phyloP scores from a whole-genome alignment of 257 asterid genomes.

The Scutellaria baicalensis region DNA sequence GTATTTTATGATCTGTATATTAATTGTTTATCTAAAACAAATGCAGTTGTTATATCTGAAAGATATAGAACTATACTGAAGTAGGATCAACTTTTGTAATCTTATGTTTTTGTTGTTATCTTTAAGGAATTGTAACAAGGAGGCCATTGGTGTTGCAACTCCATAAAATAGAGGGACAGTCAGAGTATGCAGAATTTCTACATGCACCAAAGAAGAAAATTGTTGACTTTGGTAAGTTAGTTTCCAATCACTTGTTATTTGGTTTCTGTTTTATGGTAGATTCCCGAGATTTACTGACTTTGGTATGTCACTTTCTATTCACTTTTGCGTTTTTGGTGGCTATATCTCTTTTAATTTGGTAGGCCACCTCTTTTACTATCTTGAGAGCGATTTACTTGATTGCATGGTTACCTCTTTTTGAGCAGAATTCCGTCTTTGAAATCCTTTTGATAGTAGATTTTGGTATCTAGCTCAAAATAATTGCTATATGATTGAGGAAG shows the following conservation, averaged over 20 bases:
- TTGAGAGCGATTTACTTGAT: not conserved
- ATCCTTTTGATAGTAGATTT: not conserved
- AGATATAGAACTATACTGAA: not conserved
- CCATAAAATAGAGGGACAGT: conserved; percentile 74
- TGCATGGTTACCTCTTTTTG: not conserved
- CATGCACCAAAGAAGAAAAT: conserved; percentile 77
- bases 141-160: conserved; percentile 97
- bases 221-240: conserved; percentile 62
- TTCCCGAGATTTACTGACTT: not conserved
- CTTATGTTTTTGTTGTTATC: conserved; percentile 1
- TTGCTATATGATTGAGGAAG: not conserved
- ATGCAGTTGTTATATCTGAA: not conserved
- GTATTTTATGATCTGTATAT: not conserved
- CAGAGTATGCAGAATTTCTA: conserved; percentile 92
- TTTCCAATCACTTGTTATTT: not conserved
- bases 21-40: not conserved
- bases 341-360: not conserved
- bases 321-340: not conserved
- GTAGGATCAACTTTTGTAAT: not conserved
- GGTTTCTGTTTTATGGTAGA: not conserved
- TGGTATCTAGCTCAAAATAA: not conserved
- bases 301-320: not conserved
- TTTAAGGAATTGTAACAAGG: conserved; percentile 88
- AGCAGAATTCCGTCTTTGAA: not conserved
- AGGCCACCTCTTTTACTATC: not conserved